Evolutionary conservation across 2,329 filamentous ascomycete genomes (phyloP), one percentile per base, ranked within the genome.

Genomic region (Huntiella savannae): DNA sequence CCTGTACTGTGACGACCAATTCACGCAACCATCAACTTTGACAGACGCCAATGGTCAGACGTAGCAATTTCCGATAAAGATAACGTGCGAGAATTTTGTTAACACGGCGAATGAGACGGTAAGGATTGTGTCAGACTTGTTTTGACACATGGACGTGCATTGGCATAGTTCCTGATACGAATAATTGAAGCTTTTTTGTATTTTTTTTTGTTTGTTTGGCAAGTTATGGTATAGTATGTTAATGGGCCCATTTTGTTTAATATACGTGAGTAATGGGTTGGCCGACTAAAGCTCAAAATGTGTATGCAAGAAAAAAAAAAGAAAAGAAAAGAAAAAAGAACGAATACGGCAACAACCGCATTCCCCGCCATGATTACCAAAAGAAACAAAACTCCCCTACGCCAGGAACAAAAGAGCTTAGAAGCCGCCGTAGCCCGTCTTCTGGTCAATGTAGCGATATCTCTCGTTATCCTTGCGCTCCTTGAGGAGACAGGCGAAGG

Each of bases 381-480:
- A 36, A 36, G 11, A 44, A 34, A 45, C 15, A 41, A 28, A 28
- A 16, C 17, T 40, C 15, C 17, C 16, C 16, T 19, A 40, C 12
- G 38, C 38, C 16, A 40, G 15, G 7, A 35, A 45, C n/a, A 17
- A 8, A 10, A 32, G 8, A 32, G 37, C 16, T 58, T 71, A 72
- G 32, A 66, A 62, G 44, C 68, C 60, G 50, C 60, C 61, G 52
- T 64, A 63, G 45, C 77, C 74, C 52, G 62, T 73, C 73, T 91
- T 91, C 68, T 85, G 76, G 57, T 88, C 82, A 55, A 91, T 87
- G 57, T 82, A 71, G 49, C 76, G 73, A 64, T 85, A 91, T 50
- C 83, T 70, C 61, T 82, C 77, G 56, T 75, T 74, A 65, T 91
- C 83, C 62, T 80, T 82, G 57, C 82, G 76, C 55, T 85, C 78